Evolutionary conservation across 106 monocot species (phyloP).

Genomic region (Dendrobium nobile): DNA sequence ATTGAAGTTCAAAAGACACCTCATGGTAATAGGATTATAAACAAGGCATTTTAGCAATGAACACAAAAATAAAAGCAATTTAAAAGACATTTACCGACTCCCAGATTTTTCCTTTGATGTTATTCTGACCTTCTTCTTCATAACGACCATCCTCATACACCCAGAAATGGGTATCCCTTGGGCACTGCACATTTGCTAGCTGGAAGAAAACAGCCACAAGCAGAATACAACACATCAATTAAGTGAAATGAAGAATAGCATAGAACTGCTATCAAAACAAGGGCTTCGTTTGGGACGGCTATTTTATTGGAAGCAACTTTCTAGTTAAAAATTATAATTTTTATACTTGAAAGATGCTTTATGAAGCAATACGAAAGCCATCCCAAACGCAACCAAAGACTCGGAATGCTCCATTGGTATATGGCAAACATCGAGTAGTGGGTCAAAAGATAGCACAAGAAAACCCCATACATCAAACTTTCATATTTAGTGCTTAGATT

Average conservation of each 20-base stretch:
- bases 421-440: neutral
- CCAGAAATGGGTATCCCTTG: constrained; percentile 94
- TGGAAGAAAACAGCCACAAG: constrained; percentile 17
- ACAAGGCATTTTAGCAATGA: neutral
- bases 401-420: neutral
- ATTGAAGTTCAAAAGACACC: neutral
- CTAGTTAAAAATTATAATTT: too few species aligned
- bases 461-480: neutral
- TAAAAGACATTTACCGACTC: constrained; percentile 48
- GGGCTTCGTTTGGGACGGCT: too few species aligned
- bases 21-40: neutral
- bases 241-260: neutral
- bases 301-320: too few species aligned
- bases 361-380: too few species aligned
- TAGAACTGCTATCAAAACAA: neutral
- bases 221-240: neutral
- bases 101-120: constrained; percentile 89
- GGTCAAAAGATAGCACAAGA: neutral
- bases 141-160: constrained; percentile 92
- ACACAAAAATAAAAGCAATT: neutral
- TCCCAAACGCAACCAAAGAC: neutral
- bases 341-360: too few species aligned
- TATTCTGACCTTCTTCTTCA: constrained; percentile 92
- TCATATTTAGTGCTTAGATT: neutral
- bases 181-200: constrained; percentile 86